Evolutionary conservation across 805 yeast species (phyloP).

Genomic region (Pichia exigua): DNA sequence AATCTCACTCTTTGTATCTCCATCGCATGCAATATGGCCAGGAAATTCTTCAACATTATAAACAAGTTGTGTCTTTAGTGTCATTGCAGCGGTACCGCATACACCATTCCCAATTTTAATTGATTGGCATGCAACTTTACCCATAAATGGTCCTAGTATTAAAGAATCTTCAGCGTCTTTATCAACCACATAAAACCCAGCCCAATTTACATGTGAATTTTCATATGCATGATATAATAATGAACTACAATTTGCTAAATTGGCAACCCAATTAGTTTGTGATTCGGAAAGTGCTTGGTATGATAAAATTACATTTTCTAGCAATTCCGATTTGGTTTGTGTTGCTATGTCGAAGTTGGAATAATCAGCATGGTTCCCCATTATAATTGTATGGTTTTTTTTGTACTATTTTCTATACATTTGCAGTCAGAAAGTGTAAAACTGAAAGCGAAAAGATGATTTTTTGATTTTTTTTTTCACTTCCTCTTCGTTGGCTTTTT

Average conservation of each 20-base stretch:
- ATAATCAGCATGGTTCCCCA: constrained; percentile 66
- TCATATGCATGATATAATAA: constrained; percentile 83
- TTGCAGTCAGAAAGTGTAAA: no score
- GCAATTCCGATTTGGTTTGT: constrained; percentile 33
- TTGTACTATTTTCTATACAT: no score
- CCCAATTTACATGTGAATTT: constrained; percentile 70
- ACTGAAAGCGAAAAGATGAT: not conserved
- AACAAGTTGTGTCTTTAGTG: constrained; percentile 61
- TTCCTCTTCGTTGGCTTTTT: not conserved
- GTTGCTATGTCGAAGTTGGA: constrained; percentile 37
- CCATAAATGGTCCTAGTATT: constrained; percentile 88
- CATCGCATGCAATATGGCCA: constrained; percentile 96
- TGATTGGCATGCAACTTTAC: constrained; percentile 90
- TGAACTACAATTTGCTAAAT: constrained; percentile 79
- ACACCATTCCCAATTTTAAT: constrained; percentile 80
- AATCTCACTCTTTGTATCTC: constrained; percentile 86
- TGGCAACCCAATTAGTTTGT: constrained; percentile 80
- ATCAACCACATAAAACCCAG: constrained; percentile 74
- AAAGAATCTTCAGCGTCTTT: constrained; percentile 35
- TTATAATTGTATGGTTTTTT: not conserved
- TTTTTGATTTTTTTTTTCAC: not conserved
- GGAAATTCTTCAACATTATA: constrained; percentile 71
- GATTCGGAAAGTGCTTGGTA: constrained; percentile 57
- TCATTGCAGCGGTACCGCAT: constrained; percentile 76
- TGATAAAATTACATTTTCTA: constrained; percentile 50